A percentile compares a stretch with the other conserved stretches of the same genome.
These are phyloP conservation scores for Podospora bellae-mahoneyi DNA, from an alignment of 495 filamentous ascomycete genomes.

Conservation along the genomic window DNA sequence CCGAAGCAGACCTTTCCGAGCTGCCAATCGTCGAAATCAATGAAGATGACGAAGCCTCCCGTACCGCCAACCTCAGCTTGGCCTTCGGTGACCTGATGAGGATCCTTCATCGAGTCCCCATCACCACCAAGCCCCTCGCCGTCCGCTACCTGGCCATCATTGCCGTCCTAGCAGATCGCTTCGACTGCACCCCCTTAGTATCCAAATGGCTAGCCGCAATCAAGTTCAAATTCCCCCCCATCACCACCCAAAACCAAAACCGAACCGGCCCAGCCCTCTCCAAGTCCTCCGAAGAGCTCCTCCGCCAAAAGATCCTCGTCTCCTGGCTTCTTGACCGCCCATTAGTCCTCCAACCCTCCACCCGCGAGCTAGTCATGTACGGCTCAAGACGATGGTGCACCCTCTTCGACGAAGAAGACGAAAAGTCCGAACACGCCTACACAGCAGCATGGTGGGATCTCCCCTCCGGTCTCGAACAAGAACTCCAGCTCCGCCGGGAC, in stretches of 20 bases:
- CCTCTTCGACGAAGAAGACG: slow-evolving; percentile 38
- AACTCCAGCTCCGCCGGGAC: slow-evolving; percentile 66
- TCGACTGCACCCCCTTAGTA: slow-evolving; percentile 52
- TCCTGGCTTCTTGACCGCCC: slow-evolving; percentile 56
- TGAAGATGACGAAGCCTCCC: slow-evolving; percentile 58
- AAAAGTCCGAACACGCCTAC: slow-evolving; percentile 25
- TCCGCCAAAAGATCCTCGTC: slow-evolving; percentile 63
- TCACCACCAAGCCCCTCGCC: slow-evolving; percentile 37
- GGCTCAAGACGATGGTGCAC: slow-evolving; percentile 64
- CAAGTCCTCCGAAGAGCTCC: slow-evolving; percentile 48
- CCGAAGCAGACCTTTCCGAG: slow-evolving; percentile 42
- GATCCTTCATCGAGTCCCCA: slow-evolving; percentile 51
- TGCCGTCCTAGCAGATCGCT: slow-evolving; percentile 63
- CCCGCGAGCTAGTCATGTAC: slow-evolving; percentile 59
- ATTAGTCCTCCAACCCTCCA: slow-evolving; percentile 49
- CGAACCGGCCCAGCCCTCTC: slow-evolving; percentile 40
- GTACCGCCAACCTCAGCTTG: slow-evolving; percentile 45
- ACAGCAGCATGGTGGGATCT: slow-evolving; percentile 67
- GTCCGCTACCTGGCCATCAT: slow-evolving; percentile 59
- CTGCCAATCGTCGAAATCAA: slow-evolving; percentile 55
- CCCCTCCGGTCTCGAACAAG: slow-evolving; percentile 66
- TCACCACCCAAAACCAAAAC: slow-evolving; percentile 31
- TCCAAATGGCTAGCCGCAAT: slow-evolving; percentile 43
- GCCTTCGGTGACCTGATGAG: slow-evolving; percentile 55
- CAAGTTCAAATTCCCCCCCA: slow-evolving; percentile 48